Percentiles rank a stretch among this genome's conserved stretches.
phyloP scores from a whole-genome alignment of 2,329 filamentous ascomycete species.

The Neonectria magnoliae region DNA sequence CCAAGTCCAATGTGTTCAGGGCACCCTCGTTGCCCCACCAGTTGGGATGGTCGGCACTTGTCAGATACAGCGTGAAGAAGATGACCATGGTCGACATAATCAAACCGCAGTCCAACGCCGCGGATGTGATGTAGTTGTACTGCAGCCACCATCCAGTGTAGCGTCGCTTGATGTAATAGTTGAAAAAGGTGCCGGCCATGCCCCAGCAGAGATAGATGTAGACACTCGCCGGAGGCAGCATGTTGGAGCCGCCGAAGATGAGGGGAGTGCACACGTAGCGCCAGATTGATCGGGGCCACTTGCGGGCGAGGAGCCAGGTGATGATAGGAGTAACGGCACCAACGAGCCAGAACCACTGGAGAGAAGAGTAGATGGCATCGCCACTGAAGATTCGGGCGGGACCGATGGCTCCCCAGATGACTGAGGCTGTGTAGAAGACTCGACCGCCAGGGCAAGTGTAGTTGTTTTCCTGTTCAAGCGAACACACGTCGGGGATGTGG shows the following conservation, averaged over 20 bases:
- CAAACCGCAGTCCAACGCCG: conserved; percentile 75
- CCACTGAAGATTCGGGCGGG: conserved; percentile 75
- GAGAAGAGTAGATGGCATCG: conserved; percentile 67
- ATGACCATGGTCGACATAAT: conserved; percentile 74
- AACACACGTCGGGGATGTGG: conserved; percentile 71
- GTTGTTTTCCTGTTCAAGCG: conserved; percentile 60
- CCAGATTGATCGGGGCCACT: conserved; percentile 68
- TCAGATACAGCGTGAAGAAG: conserved; percentile 74
- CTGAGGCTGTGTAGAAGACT: conserved; percentile 73
- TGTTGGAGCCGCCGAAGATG: conserved; percentile 71
- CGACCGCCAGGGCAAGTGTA: conserved; percentile 66
- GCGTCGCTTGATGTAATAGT: conserved; percentile 71
- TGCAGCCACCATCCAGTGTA: conserved; percentile 80
- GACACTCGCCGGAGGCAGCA: conserved; percentile 75
- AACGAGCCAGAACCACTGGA: conserved; percentile 78
- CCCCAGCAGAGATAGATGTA: conserved; percentile 79
- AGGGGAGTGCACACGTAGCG: conserved; percentile 75
- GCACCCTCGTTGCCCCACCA: conserved; percentile 71
- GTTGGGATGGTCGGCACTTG: conserved; percentile 61
- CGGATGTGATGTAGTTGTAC: conserved; percentile 81
- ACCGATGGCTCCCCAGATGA: conserved; percentile 80
- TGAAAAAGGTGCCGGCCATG: conserved; percentile 73
- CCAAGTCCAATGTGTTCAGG: conserved; percentile 58
- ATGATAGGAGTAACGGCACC: conserved; percentile 70
- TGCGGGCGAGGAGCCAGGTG: conserved; percentile 70